A percentile compares a stretch with the other conserved stretches of the same genome.
Conservation (phyloP, 345 rosid genomes). For the Camelina neglecta region DNA sequence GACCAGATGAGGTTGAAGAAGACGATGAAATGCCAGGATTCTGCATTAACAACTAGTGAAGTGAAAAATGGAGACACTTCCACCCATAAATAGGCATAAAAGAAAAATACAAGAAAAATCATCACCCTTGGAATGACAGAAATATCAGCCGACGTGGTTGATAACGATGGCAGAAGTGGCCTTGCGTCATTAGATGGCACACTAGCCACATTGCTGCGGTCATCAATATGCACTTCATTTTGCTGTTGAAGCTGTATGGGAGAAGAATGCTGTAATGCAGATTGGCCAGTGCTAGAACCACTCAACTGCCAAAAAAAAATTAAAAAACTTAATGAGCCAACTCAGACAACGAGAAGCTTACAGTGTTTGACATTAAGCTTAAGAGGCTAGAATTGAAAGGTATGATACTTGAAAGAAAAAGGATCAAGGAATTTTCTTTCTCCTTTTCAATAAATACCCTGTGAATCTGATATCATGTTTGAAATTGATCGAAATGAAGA, state of each 20-base stretch:
- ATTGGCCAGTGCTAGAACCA: slow-evolving; percentile 47
- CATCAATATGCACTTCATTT: slow-evolving; percentile 66
- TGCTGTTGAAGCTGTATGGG: slow-evolving; percentile 59
- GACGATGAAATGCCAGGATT: slow-evolving; percentile 51
- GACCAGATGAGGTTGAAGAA: slow-evolving; percentile 63
- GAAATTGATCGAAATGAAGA: background rate
- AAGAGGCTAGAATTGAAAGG: slow-evolving; percentile 9
- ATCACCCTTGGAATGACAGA: slow-evolving; percentile 66
- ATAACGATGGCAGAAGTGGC: slow-evolving; percentile 52
- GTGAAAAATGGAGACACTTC: background rate
- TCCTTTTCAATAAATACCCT: slow-evolving; percentile 8
- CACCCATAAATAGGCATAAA: slow-evolving; percentile 11
- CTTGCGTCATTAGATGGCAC: slow-evolving; percentile 41
- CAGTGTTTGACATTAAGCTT: slow-evolving; percentile 20
- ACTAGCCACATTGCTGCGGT: slow-evolving; percentile 52
- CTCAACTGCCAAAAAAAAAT: slow-evolving; percentile 49
- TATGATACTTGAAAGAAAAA: slow-evolving; percentile 23
- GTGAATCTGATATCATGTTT: background rate
- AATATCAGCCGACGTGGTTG: slow-evolving; percentile 53
- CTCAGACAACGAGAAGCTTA: slow-evolving; percentile 17
- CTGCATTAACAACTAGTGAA: slow-evolving; percentile 44
- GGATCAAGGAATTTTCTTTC: background rate
- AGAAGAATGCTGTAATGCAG: slow-evolving; percentile 60
- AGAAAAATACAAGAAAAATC: slow-evolving; percentile 12
- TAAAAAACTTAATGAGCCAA: background rate